Evolutionary conservation across 176 grass and related monocot species (phyloP), one percentile per base, ranked within the genome.

Genomic region (Carex kokanica): DNA sequence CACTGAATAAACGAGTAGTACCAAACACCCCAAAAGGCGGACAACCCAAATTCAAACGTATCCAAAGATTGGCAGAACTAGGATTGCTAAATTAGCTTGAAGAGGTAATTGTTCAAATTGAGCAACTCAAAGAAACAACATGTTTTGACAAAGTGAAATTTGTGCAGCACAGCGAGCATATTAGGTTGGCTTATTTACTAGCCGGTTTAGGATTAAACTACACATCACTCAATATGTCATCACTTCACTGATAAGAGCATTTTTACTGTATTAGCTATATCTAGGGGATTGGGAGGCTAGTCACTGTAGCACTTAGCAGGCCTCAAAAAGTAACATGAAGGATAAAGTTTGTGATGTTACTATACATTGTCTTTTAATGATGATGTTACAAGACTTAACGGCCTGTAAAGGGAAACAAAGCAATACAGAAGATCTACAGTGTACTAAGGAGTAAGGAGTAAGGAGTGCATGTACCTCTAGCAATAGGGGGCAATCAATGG

Each of bases 331-430:
- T 53, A 75, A 52, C 52, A 53, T 23, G 47, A 53, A 75, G 27
- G 45, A 75, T 75, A 18, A 74, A 75, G 23, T 75, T 54, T 75
- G 11, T 52, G 72, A 75, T 75, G 72, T 55, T 77, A 77, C 73
- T 32, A 55, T 21, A 77, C 73, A 75, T 75, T 77, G 54, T 29
- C 10, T 31, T 43, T 55, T 54, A 15, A 56, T 31, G 13, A 29
- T 29, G 72, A 74, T 51, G 41, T 74, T 51, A 74, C 70, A 74
- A 13, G 70, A 51, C 70, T 49, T 74, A 74, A 51, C 4, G 10
- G 41, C 51, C 69, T 74, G 70, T 74, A 74, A 24, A 74, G 70
- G n/a, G 41, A 74, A 73, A 74, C 51, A 20, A 74, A 27, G 11
- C n/a, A 74, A 52, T 52, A 45, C 16, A 52, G 43, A 74, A 52